A percentile compares a stretch with the other conserved stretches of the same genome.
These are phyloP conservation scores for Candida wancherniae DNA, from an alignment of 805 yeast species.

Conservation along the genomic window DNA sequence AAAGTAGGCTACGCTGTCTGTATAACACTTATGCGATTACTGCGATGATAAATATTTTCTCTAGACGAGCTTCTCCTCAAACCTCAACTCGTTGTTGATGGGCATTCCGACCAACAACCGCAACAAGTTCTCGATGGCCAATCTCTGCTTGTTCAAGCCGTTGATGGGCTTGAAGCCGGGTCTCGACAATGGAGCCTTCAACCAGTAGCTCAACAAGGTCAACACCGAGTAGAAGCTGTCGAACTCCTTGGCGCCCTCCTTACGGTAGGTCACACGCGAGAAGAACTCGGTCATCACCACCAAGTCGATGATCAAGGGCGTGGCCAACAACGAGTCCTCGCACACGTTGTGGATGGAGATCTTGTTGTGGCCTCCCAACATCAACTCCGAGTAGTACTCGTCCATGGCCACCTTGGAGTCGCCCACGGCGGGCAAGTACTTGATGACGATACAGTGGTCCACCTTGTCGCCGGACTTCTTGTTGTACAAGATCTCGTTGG, in stretches of 20 bases:
- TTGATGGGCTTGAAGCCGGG: slow-evolving; percentile 87
- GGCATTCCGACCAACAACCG: slow-evolving; percentile 88
- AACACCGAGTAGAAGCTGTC: slow-evolving; percentile 78
- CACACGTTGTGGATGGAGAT: slow-evolving; percentile 92
- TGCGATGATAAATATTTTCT: too few relatives aligned
- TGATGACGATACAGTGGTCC: slow-evolving; percentile 94
- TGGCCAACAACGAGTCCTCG: slow-evolving; percentile 91
- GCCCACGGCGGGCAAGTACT: slow-evolving; percentile 90
- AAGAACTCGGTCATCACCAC: slow-evolving; percentile 87
- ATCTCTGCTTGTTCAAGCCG: slow-evolving; percentile 91
- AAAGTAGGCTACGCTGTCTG: too few relatives aligned
- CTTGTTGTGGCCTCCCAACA: slow-evolving; percentile 97
- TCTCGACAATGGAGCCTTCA: slow-evolving; percentile 92
- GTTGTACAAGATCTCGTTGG: slow-evolving; percentile 80
- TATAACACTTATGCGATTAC: too few relatives aligned
- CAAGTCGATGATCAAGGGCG: slow-evolving; percentile 89
- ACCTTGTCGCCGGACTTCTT: slow-evolving; percentile 70
- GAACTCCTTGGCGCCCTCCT: slow-evolving; percentile 45
- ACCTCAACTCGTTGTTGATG: slow-evolving; percentile 84
- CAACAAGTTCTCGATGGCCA: slow-evolving; percentile 85
- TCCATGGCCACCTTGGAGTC: slow-evolving; percentile 98
- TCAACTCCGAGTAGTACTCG: slow-evolving; percentile 92
- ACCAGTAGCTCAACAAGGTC: slow-evolving; percentile 88
- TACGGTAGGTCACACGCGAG: slow-evolving; percentile 77
- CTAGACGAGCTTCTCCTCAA: slow-evolving; percentile 80